Evolutionary conservation across 192 early-diverging fungal genomes (phyloP).

Genomic region (Entrophospora sp.): DNA sequence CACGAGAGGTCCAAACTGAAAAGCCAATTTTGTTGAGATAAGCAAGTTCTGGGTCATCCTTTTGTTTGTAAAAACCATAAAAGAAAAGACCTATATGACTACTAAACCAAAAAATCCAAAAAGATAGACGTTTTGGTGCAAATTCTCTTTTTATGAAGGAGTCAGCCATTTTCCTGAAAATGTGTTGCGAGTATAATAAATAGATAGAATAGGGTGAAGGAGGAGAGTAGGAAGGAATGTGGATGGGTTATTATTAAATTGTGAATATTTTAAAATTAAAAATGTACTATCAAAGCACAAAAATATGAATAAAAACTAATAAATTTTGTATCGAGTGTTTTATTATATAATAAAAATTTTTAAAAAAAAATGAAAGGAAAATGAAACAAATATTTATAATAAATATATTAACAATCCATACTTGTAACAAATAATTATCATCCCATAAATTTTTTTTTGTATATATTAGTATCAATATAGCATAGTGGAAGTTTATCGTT

Average conservation of each 20-base stretch:
- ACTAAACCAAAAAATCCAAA: slow-evolving; percentile 24
- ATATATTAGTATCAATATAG: too few species aligned
- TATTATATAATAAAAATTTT: too few species aligned
- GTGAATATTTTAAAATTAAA: too few species aligned
- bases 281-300: background rate
- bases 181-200: background rate
- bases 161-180: slow-evolving; percentile 13
- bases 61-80: slow-evolving; percentile 45
- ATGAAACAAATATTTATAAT: too few species aligned
- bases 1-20: slow-evolving; percentile 46
- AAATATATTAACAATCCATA: too few species aligned
- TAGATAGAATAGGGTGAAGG: background rate
- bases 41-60: slow-evolving; percentile 35
- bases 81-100: slow-evolving; percentile 35
- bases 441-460: too few species aligned
- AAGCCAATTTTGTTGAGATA: slow-evolving; percentile 41
- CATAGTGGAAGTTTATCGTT: too few species aligned
- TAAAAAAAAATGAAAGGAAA: too few species aligned
- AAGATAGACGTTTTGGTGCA: background rate
- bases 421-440: too few species aligned
- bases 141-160: slow-evolving; percentile 13
- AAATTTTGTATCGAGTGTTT: too few species aligned
- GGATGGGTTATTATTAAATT: background rate
- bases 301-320: too few species aligned
- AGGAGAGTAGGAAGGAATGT: background rate